Evolutionary conservation across 441 rosid genomes (phyloP).

Genomic region (Euphorbia neoarborescens): DNA sequence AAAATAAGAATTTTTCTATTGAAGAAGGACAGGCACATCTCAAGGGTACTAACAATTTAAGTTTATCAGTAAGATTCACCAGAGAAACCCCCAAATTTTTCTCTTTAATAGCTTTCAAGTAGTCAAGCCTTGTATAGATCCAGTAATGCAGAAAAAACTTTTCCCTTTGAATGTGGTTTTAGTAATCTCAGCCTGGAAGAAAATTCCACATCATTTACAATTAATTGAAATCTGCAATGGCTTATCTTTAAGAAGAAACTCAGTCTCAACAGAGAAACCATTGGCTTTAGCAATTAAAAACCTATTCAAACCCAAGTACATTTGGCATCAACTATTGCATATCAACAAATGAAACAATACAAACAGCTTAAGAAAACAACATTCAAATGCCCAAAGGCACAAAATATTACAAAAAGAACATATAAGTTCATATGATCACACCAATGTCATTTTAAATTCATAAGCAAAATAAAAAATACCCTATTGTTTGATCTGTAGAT

Average conservation of each 20-base stretch:
- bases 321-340: too few species aligned
- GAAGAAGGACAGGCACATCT: slow-evolving; percentile 54
- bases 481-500: too few species aligned
- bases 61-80: slow-evolving; percentile 35
- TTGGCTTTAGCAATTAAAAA: slow-evolving; percentile 38
- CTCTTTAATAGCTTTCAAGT: slow-evolving; percentile 49
- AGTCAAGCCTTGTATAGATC: slow-evolving; percentile 63
- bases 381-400: too few species aligned
- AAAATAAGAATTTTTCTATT: slow-evolving; percentile 33
- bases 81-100: slow-evolving; percentile 46
- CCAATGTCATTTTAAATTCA: too few species aligned
- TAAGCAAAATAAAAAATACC: too few species aligned
- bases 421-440: too few species aligned
- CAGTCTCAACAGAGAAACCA: slow-evolving; percentile 43
- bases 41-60: slow-evolving; percentile 40
- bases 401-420: too few species aligned
- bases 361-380: too few species aligned
- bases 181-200: slow-evolving; percentile 44
- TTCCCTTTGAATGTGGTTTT: slow-evolving; percentile 52
- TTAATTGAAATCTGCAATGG: slow-evolving; percentile 50
- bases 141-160: slow-evolving; percentile 48
- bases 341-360: too few species aligned
- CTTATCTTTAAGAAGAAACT: slow-evolving; percentile 39
- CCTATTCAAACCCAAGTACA: slow-evolving; percentile 43
- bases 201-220: slow-evolving; percentile 50